These are phyloP conservation scores for Xylariaceae sp. DNA, from an alignment of 2,329 filamentous ascomycete genomes.

Conservation along the genomic window DNA sequence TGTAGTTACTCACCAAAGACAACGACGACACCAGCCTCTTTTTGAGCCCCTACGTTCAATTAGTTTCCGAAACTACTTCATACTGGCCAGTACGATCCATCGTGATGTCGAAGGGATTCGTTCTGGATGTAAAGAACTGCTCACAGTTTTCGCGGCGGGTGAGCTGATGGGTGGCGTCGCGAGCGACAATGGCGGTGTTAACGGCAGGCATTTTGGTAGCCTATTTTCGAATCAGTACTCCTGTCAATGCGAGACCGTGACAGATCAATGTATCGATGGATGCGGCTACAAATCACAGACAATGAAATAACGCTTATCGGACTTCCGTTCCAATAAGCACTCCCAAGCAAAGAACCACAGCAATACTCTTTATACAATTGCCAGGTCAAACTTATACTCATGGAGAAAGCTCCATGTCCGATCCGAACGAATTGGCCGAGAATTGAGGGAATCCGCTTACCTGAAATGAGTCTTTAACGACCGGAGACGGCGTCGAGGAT, in stretches of 20 bases:
- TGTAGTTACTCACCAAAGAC: constrained; percentile 38
- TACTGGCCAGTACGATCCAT: background rate
- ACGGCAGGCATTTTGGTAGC: constrained; percentile 44
- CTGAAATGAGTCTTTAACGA: constrained; percentile 14
- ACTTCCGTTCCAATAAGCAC: background rate
- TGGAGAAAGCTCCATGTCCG: background rate
- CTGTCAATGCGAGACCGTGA: constrained; percentile 15
- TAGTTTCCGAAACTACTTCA: constrained; percentile 17
- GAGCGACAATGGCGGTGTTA: constrained; percentile 44
- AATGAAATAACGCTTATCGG: background rate
- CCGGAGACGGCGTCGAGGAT: constrained; percentile 9
- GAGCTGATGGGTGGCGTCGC: constrained; percentile 42
- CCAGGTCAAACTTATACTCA: constrained; percentile 9
- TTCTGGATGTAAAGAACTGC: constrained; percentile 4
- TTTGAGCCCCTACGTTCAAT: constrained; percentile 35
- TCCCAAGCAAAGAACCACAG: background rate
- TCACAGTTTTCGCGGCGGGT: constrained; percentile 43
- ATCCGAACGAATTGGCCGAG: constrained; percentile 17
- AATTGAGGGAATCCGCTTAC: constrained; percentile 26
- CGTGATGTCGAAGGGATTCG: background rate
- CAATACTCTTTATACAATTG: background rate
- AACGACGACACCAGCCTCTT: constrained; percentile 45
- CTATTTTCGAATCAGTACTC: constrained; percentile 29
- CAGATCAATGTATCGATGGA: background rate
- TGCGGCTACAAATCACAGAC: background rate